Evolutionary conservation across 805 yeast species (phyloP), one percentile per base, ranked within the genome.

Genomic region (Saccharomycopsis microspora): DNA sequence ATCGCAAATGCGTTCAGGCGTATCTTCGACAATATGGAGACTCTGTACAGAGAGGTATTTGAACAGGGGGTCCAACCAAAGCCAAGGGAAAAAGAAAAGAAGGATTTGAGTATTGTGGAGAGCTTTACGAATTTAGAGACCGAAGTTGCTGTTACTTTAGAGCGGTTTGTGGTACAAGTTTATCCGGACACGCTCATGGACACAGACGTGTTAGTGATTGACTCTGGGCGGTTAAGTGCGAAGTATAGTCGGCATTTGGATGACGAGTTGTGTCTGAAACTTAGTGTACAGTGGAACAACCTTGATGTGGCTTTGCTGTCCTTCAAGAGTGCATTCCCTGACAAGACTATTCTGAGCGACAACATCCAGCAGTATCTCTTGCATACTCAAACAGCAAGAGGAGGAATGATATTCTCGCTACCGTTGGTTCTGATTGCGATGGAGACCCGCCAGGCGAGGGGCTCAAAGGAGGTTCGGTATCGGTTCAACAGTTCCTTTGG

Each of bases 171-270:
- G 43, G 52, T 82, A 1, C 87, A 82, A 46, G 72, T 88, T 0
- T 89, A 83, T 57, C 97, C 98, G 1, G 82, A 87, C 38, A 78
- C 93, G 5, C 71, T 90, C 50, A 68, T 76, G 41, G 97, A 93
- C 57, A 63, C 81, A 1, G 86, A 82, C 55, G 95, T 85, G 0
- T 65, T 90, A 54, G 80, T 79, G 3, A 63, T 82, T 3, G 72
- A 70, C 45, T 64, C 82, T 33, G 82, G 78, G 39, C 71, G 74
- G 39, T 63, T 80, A 3, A 63, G 61, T n/a, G 83, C 72, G 6
- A 78, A 76, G 55, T 66, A 67, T 43, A 60, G 62, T 10, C 73
- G 69, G 41, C 66, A 69, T 11, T 63, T 67, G 4, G 62, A 60
- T 27, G 63, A 43, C n/a, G 44, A 49, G 33, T 30, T 47, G 2